phyloP scores from a whole-genome alignment of 495 filamentous ascomycete species.

The Platismatia glauca region DNA sequence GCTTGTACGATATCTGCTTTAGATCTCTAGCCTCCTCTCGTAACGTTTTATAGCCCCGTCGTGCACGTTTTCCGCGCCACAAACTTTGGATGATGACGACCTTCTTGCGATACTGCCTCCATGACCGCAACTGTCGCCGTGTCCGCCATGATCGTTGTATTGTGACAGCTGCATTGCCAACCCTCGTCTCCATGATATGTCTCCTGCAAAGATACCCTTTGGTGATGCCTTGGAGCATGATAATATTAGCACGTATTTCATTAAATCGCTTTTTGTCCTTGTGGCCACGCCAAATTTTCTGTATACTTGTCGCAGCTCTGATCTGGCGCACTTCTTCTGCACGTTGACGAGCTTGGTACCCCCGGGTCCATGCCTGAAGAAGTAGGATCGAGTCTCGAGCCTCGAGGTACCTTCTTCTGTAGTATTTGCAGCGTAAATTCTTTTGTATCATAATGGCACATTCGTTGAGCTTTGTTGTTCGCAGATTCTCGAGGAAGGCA shows the following conservation, averaged over 20 bases:
- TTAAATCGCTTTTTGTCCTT: constrained; percentile 75
- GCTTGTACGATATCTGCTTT: constrained; percentile 96
- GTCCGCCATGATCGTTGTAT: constrained; percentile 90
- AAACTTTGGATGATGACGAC: constrained; percentile 85
- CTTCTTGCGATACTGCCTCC: constrained; percentile 82
- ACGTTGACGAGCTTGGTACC: constrained; percentile 61
- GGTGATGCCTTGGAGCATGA: constrained; percentile 76
- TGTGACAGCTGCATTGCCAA: constrained; percentile 82
- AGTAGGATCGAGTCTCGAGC: constrained; percentile 70
- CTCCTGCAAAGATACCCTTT: constrained; percentile 85
- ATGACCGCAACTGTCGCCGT: constrained; percentile 64
- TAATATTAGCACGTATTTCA: constrained; percentile 66
- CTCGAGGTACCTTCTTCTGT: constrained; percentile 83
- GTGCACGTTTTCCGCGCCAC: constrained; percentile 79
- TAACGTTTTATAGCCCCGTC: constrained; percentile 74
- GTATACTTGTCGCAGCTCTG: constrained; percentile 87
- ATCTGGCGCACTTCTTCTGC: constrained; percentile 73
- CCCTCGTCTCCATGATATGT: constrained; percentile 82
- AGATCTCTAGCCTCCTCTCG: constrained; percentile 95
- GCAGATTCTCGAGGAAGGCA: constrained; percentile 89
- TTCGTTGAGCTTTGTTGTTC: constrained; percentile 80
- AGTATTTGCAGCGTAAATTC: constrained; percentile 92
- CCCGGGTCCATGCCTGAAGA: constrained; percentile 67
- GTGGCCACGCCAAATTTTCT: constrained; percentile 85
- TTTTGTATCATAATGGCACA: constrained; percentile 99